A percentile compares a stretch with the other conserved stretches of the same genome.
Conservation (phyloP, 1,284 basidiomycete genomes). For the Earliella scabrosa region DNA sequence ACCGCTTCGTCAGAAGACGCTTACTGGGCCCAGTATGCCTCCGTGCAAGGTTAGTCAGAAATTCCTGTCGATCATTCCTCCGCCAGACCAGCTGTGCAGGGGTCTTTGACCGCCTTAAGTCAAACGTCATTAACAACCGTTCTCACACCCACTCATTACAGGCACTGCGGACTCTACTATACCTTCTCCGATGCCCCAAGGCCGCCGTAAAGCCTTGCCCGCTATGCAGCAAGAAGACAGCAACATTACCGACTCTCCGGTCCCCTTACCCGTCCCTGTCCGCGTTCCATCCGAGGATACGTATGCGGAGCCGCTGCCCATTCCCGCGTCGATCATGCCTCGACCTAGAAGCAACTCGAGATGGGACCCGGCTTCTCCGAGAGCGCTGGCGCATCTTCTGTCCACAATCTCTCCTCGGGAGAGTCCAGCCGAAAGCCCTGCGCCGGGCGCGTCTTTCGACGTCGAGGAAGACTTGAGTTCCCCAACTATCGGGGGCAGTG, state of each 20-base stretch:
- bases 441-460: slow-evolving; percentile 16
- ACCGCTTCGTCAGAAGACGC: slow-evolving; percentile 59
- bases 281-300: slow-evolving; percentile 24
- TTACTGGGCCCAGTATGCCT: slow-evolving; percentile 75
- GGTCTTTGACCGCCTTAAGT: neutral
- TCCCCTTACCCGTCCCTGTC: slow-evolving; percentile 28
- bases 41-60: slow-evolving; percentile 60
- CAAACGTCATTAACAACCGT: neutral
- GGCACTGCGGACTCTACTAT: slow-evolving; percentile 46
- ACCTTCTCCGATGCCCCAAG: slow-evolving; percentile 40
- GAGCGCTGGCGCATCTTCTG: slow-evolving; percentile 33
- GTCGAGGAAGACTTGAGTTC: slow-evolving; percentile 23
- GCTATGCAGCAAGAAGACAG: slow-evolving; percentile 9
- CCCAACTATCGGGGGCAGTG: slow-evolving; percentile 29
- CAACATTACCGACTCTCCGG: slow-evolving; percentile 20
- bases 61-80: neutral
- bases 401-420: slow-evolving; percentile 33
- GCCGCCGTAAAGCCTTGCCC: slow-evolving; percentile 31
- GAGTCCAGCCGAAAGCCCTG: slow-evolving; percentile 26
- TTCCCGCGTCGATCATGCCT: slow-evolving; percentile 25
- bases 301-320: slow-evolving; percentile 31
- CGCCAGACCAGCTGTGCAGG: neutral
- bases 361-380: slow-evolving; percentile 39
- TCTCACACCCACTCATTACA: slow-evolving; percentile 18
- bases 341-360: slow-evolving; percentile 26